Conservation (phyloP, 2,329 filamentous ascomycete genomes). For the Alternaria panax region DNA sequence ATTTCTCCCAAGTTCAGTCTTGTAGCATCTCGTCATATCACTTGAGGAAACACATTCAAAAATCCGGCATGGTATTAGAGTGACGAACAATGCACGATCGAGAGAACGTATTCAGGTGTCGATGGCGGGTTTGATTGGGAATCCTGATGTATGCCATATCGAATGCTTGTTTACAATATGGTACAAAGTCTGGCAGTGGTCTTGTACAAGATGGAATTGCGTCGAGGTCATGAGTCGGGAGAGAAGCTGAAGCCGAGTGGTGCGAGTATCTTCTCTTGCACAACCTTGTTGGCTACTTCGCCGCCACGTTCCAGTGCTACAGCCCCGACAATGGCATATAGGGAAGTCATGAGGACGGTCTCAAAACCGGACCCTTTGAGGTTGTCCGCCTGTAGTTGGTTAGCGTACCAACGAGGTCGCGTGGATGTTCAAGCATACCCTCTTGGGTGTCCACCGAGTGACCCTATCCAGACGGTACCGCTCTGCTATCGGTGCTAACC, state of each 20-base stretch:
- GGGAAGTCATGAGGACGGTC: slow-evolving; percentile 74
- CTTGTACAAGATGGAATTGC: slow-evolving; percentile 14
- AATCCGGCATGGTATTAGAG: neutral
- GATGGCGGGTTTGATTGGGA: neutral
- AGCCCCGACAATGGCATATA: slow-evolving; percentile 89
- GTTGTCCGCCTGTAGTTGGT: slow-evolving; percentile 64
- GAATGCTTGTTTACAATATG: slow-evolving; percentile 19
- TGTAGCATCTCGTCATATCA: neutral
- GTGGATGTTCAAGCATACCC: slow-evolving; percentile 63
- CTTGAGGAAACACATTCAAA: neutral
- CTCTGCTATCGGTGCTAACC: slow-evolving; percentile 72
- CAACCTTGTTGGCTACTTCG: slow-evolving; percentile 75
- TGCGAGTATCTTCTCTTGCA: slow-evolving; percentile 76
- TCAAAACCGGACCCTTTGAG: slow-evolving; percentile 76
- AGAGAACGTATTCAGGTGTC: neutral
- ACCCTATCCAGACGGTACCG: slow-evolving; percentile 76
- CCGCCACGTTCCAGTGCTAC: slow-evolving; percentile 88
- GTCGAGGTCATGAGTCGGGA: slow-evolving; percentile 20
- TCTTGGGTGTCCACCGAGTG: slow-evolving; percentile 85
- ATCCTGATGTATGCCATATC: slow-evolving; percentile 7
- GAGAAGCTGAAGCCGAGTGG: slow-evolving; percentile 49
- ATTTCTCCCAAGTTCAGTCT: too few relatives aligned
- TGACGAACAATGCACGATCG: neutral
- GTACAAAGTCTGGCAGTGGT: slow-evolving; percentile 13
- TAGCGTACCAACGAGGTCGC: neutral